These are phyloP conservation scores for Cercospora citrullina DNA, from an alignment of 2,329 filamentous ascomycete species.

Conservation along the genomic window DNA sequence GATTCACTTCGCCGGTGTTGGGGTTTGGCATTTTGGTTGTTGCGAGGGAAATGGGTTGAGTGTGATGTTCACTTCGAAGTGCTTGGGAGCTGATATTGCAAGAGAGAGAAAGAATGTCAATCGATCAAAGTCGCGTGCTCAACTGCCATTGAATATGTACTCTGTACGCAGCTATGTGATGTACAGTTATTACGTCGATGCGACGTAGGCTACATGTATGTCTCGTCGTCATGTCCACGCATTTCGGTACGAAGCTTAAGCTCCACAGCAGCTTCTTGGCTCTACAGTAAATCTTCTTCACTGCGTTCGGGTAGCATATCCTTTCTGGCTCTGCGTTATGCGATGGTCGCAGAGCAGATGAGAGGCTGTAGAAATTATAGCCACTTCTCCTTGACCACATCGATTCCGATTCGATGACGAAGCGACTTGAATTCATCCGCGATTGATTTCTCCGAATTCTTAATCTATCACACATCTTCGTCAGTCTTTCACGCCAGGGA, in stretches of 20 bases:
- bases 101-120: not conserved
- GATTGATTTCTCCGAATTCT: not conserved
- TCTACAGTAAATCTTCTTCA: not conserved
- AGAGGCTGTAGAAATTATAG: not conserved
- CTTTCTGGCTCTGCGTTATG: not conserved
- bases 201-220: slow-evolving; percentile 3
- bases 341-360: not conserved
- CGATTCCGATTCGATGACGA: not conserved
- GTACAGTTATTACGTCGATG: slow-evolving; percentile 4
- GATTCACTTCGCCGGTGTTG: slow-evolving; percentile 19
- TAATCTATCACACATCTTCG: not conserved
- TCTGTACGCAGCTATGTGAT: not conserved
- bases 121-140: not conserved
- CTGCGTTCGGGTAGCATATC: not conserved
- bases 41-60: not conserved
- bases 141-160: not conserved
- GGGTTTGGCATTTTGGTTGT: slow-evolving; percentile 15
- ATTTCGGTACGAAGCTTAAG: not conserved
- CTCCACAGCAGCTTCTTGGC: not conserved
- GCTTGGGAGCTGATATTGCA: not conserved
- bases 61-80: not conserved
- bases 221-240: slow-evolving; percentile 7
- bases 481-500: not conserved
- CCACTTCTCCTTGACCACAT: not conserved
- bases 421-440: not conserved